Conservation (phyloP, 305 asterid genomes). For the Salvia sclarea region DNA sequence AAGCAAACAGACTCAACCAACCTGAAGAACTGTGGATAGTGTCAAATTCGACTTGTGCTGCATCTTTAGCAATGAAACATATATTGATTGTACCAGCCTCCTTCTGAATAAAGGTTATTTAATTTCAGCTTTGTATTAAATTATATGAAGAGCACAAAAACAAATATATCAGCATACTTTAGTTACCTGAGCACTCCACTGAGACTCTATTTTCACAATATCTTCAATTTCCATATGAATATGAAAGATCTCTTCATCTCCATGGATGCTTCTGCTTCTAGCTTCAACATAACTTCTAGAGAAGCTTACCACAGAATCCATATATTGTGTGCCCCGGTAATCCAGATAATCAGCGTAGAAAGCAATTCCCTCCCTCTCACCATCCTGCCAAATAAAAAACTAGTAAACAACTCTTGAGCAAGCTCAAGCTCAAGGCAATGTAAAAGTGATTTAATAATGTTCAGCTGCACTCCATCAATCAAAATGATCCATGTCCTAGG, state of each 20-base stretch:
- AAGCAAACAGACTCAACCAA: constrained; percentile 37
- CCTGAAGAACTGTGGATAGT: constrained; percentile 48
- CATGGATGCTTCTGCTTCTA: constrained; percentile 45
- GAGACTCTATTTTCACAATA: constrained; percentile 63
- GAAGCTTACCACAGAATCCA: constrained; percentile 63
- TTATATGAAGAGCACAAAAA: constrained; percentile 23
- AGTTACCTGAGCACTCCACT: constrained; percentile 69
- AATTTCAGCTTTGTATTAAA: constrained; percentile 25
- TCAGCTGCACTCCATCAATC: constrained; percentile 20
- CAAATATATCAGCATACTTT: constrained; percentile 21
- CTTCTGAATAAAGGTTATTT: constrained; percentile 43
- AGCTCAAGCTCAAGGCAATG: constrained; percentile 30
- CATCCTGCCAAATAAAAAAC: constrained; percentile 54
- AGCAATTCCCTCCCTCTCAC: constrained; percentile 43
- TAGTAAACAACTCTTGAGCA: constrained; percentile 22
- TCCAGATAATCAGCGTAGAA: constrained; percentile 61
- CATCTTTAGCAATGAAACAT: constrained; percentile 48
- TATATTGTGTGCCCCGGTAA: constrained; percentile 47
- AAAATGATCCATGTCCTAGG: constrained; percentile 9
- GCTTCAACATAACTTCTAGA: constrained; percentile 57
- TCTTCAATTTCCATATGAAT: constrained; percentile 68
- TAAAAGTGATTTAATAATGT: constrained; percentile 3
- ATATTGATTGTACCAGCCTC: constrained; percentile 53
- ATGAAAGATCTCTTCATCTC: constrained; percentile 39
- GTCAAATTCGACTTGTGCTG: constrained; percentile 36